These are phyloP conservation scores for Hypoxylon sp. DNA, from an alignment of 2,329 filamentous ascomycete species.

Conservation along the genomic window DNA sequence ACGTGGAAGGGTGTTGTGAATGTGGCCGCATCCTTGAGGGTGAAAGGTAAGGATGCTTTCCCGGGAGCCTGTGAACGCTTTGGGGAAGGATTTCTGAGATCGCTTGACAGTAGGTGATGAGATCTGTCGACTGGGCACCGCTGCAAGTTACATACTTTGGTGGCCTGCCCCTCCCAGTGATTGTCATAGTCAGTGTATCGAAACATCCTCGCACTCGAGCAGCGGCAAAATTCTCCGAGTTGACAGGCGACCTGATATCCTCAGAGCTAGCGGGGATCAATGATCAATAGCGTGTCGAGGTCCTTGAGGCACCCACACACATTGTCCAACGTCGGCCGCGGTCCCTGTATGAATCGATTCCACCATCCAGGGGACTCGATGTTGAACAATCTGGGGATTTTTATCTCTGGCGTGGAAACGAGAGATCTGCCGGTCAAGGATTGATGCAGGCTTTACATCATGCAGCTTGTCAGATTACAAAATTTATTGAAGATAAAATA, in stretches of 20 bases:
- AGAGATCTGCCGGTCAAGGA: slow-evolving; percentile 45
- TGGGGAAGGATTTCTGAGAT: slow-evolving; percentile 34
- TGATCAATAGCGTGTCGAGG: slow-evolving; percentile 37
- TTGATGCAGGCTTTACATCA: slow-evolving; percentile 46
- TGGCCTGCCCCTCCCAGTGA: slow-evolving; percentile 35
- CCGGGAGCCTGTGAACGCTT: slow-evolving; percentile 35
- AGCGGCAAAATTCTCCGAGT: slow-evolving; percentile 47
- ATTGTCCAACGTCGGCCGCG: slow-evolving; percentile 36
- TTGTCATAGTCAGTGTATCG: slow-evolving; percentile 38
- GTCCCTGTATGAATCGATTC: slow-evolving; percentile 42
- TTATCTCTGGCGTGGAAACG: slow-evolving; percentile 38
- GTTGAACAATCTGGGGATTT: slow-evolving; percentile 43
- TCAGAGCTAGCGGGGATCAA: slow-evolving; percentile 45
- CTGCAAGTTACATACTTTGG: slow-evolving; percentile 32
- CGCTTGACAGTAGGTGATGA: slow-evolving; percentile 33
- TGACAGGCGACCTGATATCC: slow-evolving; percentile 37
- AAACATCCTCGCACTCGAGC: slow-evolving; percentile 38
- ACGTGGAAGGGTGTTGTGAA: slow-evolving; percentile 35
- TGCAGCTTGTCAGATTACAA: slow-evolving; percentile 38
- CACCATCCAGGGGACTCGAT: slow-evolving; percentile 34
- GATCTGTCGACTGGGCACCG: slow-evolving; percentile 45
- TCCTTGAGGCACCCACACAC: slow-evolving; percentile 36
- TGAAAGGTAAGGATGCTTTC: slow-evolving; percentile 37
- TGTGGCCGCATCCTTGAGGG: slow-evolving; percentile 39
- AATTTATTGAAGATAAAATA: slow-evolving; percentile 12